Base-by-base conservation (phyloP, 306 rosid species). In the Cicer bijugum region DNA sequence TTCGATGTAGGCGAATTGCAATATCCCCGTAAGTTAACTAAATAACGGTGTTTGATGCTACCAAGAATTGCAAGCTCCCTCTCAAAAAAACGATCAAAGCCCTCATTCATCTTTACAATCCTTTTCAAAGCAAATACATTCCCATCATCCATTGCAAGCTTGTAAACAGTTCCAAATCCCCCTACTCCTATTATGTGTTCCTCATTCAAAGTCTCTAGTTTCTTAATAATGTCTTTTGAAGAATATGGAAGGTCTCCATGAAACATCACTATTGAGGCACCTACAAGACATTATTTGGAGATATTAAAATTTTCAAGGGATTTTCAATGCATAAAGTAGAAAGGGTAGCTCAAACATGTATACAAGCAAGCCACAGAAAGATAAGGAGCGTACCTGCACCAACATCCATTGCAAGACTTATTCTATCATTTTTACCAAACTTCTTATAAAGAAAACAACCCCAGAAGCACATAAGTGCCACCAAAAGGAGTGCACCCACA, bases 391-490 rank as follows among this genome's bases (percentile, higher is more conserved):
- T 20, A 95, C 99, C 97, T 95, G 95, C 89, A 78, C 96, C 81
- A 55, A 92, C 96, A 71, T 91, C 95, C 88, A 85, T 80, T 58
- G 88, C 97, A 53, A 87, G 85, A 78, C 89, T 85, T 78, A 84
- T 83, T 62, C 44, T 73, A 78, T 91, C 96, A 67, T 78, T 84
- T 86, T 91, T 95, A 62, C 97, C 97, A 37, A 94, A 91, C 84
- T 88, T 94, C 65, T 91, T 94, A 67, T 91, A 94, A 14, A 94
- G 91, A 78, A 90, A 94, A 85, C 99, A 94, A 69, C 99, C 99
- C 99, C 99, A 94, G 85, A 94, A 94, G 81, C 99, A 94, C 99
- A 94, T 94, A 56, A 94, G 99, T 72, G 99, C 99, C 45, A 94
- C 99, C 85, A 95, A 88, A 82, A 95, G 97, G 47, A 95, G 82